Evolutionary conservation across 2,329 filamentous ascomycete genomes (phyloP), one percentile per base, ranked within the genome.

Genomic region (Didymella sp.): DNA sequence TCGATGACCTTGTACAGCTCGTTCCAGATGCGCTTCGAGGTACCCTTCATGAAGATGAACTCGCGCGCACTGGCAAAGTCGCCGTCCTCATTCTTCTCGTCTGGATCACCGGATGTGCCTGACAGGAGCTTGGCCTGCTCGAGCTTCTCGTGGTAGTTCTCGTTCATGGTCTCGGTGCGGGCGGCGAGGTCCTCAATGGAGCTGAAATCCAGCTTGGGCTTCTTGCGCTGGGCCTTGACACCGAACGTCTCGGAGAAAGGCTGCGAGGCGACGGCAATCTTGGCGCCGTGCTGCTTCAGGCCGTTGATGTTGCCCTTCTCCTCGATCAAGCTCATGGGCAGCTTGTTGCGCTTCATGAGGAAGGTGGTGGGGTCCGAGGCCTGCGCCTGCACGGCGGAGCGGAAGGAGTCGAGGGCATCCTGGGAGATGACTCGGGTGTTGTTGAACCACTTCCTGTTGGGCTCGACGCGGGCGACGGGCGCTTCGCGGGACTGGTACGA

Each of bases 361-460:
- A 96, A 95, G 59, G 90, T 89, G 77, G 96, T 97, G 0, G 95
- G 95, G 72, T 99, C 92, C 17, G 88, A 88, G 49, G 91, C 88
- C 77, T 93, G 90, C 77, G 96, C 92, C 38, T 91, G 91, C 78
- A 99, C 94, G 24, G 95, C 95, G 58, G 93, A 89, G 60, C 95
- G 88, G 79, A 99, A 99, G 2, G 90, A 87, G 41, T 85, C 86
- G 61, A 98, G 83, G 3, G 92, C 91, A 74, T 96, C 91, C 75
- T 97, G 94, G 1, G 90, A 92, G 71, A 97, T 96, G 41, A 89
- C 87, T 70, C 95, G 84, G 30, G 94, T 96, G 77, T 97, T 97
- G 70, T 89, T 91, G 80, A 99, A 99, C 95, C 95, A 99, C 80
- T 96, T 96, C 71, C 95, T 85, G 79, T 98, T 96, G 46, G 95